These are phyloP conservation scores for Naganishia randhawae DNA, from an alignment of 768 basidiomycete species.

Conservation along the genomic window DNA sequence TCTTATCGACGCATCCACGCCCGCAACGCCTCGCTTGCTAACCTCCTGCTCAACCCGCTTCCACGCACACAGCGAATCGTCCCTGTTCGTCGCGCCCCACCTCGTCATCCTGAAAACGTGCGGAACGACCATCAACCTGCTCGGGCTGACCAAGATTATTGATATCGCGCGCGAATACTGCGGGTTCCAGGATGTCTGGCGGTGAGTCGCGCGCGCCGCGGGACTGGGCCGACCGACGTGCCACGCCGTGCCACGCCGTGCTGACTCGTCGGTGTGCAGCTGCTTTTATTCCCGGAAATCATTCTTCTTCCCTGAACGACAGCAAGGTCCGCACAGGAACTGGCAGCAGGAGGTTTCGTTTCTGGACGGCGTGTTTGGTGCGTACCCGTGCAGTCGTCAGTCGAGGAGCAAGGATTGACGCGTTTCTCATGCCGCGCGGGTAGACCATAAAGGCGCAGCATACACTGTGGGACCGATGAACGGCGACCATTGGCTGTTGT, in stretches of 20 bases:
- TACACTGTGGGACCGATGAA: constrained; percentile 98
- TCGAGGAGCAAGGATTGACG: no score
- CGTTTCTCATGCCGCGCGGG: not conserved
- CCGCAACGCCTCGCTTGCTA: not conserved
- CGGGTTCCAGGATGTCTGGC: constrained; percentile 61
- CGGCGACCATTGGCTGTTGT: constrained; percentile 97
- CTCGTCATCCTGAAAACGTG: constrained; percentile 97
- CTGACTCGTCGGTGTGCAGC: constrained; percentile 18
- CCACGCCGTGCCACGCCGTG: no score
- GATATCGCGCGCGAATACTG: constrained; percentile 67
- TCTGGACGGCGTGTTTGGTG: constrained; percentile 80
- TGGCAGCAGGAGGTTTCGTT: constrained; percentile 92
- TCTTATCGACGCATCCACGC: not conserved
- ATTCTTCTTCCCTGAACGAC: constrained; percentile 98
- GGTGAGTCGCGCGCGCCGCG: constrained; percentile 44
- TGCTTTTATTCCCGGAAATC: constrained; percentile 98
- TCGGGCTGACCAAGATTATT: constrained; percentile 89
- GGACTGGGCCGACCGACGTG: not conserved
- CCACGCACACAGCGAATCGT: constrained; percentile 74
- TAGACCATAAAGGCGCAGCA: constrained; percentile 62
- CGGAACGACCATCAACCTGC: constrained; percentile 94
- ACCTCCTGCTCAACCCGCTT: not conserved
- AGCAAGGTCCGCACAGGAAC: constrained; percentile 83
- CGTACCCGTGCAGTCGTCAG: no score
- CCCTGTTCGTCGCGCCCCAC: constrained; percentile 89